Evolutionary conservation across 768 basidiomycete species (phyloP).

Genomic region (Boletellus ananas): DNA sequence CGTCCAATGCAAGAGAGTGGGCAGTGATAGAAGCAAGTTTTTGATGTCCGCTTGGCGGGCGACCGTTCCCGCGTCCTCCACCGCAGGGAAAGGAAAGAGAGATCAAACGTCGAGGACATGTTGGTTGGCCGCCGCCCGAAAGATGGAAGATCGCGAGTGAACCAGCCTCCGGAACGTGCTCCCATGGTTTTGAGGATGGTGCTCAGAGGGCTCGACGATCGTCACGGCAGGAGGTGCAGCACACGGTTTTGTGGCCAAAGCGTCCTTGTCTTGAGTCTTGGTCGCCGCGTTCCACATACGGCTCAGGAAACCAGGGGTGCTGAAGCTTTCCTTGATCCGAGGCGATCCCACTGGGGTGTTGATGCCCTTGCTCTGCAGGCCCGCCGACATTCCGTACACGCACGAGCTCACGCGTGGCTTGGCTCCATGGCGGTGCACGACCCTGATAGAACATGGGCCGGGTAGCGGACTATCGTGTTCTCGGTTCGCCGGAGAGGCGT

Average conservation of each 20-base stretch:
- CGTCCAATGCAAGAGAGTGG: slow-evolving; percentile 18
- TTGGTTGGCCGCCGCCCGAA: slow-evolving; percentile 31
- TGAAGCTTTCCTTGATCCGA: slow-evolving; percentile 36
- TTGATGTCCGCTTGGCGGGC: slow-evolving; percentile 17
- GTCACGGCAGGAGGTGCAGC: slow-evolving; percentile 16
- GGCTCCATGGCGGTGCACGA: slow-evolving; percentile 26
- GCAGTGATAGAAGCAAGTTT: slow-evolving; percentile 21
- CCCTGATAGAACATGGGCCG: slow-evolving; percentile 21
- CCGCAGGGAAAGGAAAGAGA: background rate
- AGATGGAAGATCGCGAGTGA: slow-evolving; percentile 43
- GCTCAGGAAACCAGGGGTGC: slow-evolving; percentile 54
- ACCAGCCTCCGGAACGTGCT: slow-evolving; percentile 40
- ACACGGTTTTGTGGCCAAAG: slow-evolving; percentile 6
- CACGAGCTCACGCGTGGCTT: slow-evolving; percentile 28
- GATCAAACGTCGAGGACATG: slow-evolving; percentile 28
- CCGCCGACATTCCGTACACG: slow-evolving; percentile 22
- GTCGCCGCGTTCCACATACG: slow-evolving; percentile 72
- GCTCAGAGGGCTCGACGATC: slow-evolving; percentile 25
- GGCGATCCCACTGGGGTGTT: slow-evolving; percentile 16
- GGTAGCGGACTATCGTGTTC: slow-evolving; percentile 17
- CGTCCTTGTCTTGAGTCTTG: slow-evolving; percentile 35
- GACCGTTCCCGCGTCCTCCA: slow-evolving; percentile 3
- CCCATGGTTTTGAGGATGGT: slow-evolving; percentile 26
- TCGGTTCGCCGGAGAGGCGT: slow-evolving; percentile 17
- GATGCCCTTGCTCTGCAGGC: slow-evolving; percentile 12